phyloP scores from a whole-genome alignment of 441 rosid genomes.

The Biscutella laevigata region DNA sequence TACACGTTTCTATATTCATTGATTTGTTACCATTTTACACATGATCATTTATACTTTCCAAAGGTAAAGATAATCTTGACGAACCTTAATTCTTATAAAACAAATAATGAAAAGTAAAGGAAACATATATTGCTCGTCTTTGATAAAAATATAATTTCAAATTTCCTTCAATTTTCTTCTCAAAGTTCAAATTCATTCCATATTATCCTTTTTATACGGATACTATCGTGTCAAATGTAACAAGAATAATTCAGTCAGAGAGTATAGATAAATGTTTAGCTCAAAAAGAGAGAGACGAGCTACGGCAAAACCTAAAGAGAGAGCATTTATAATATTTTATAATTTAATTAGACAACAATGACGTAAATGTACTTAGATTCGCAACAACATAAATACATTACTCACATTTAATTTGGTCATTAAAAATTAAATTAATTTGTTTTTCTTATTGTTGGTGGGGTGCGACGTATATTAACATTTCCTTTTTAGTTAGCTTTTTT shows the following conservation, averaged over 20 bases:
- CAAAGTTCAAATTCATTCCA: no score
- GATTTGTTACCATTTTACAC: conserved; percentile 11
- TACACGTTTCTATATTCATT: neutral
- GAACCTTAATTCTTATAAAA: neutral
- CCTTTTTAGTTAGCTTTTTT: neutral
- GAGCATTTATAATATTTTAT: no score
- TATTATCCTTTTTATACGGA: no score
- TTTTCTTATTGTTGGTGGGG: no score
- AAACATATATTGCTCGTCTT: neutral
- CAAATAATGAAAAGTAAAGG: neutral
- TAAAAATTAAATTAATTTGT: neutral
- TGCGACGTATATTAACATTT: conserved; percentile 10
- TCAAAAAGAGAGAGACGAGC: neutral
- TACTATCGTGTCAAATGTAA: neutral
- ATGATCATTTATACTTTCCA: neutral
- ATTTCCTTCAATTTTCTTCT: no score
- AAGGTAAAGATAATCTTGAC: neutral
- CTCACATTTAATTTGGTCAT: no score
- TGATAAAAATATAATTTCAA: no score
- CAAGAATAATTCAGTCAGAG: neutral
- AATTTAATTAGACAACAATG: conserved; percentile 20
- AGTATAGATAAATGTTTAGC: neutral
- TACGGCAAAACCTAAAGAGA: conserved; percentile 1
- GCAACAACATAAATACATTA: conserved; percentile 16
- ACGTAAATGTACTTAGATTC: conserved; percentile 25